Evolutionary conservation across 2,329 filamentous ascomycete genomes (phyloP).

Genomic region (Amesomyces nigricolor): DNA sequence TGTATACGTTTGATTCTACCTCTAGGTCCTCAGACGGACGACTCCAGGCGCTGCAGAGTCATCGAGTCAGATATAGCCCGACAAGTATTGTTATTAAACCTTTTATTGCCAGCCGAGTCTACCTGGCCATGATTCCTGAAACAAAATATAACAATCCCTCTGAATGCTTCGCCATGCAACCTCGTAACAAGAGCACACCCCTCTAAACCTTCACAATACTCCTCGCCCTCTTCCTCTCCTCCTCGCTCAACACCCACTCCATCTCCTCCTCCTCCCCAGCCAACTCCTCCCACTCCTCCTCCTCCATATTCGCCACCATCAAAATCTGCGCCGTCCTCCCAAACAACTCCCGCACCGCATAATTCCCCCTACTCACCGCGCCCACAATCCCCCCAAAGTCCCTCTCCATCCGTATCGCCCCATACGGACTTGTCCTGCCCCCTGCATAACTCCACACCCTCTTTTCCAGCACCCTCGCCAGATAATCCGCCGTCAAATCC

Average conservation of each 20-base stretch:
- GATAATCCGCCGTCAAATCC: constrained; percentile 65
- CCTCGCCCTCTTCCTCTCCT: constrained; percentile 69
- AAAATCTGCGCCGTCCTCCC: constrained; percentile 71
- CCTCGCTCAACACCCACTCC: constrained; percentile 63
- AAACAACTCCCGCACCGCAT: constrained; percentile 73
- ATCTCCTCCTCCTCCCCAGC: constrained; percentile 53
- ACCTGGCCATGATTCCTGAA: too few species aligned
- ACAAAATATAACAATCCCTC: too few species aligned
- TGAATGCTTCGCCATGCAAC: too few species aligned
- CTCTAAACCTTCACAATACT: constrained; percentile 49
- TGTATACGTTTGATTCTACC: too few species aligned
- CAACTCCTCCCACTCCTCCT: constrained; percentile 88
- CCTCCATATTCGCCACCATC: constrained; percentile 88
- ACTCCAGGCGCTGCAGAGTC: too few species aligned
- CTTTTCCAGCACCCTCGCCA: constrained; percentile 79
- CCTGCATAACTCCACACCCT: constrained; percentile 69
- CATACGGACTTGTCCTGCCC: constrained; percentile 72
- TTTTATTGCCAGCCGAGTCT: too few species aligned
- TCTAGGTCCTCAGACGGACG: too few species aligned
- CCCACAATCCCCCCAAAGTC: constrained; percentile 73
- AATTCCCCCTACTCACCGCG: constrained; percentile 63
- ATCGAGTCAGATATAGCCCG: too few species aligned
- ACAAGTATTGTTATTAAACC: too few species aligned
- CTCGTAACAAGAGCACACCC: too few species aligned
- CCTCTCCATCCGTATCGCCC: constrained; percentile 75